Evolutionary conservation across 805 yeast species (phyloP), one percentile per base, ranked within the genome.

Genomic region (Lipomyces spencermartinsiae): DNA sequence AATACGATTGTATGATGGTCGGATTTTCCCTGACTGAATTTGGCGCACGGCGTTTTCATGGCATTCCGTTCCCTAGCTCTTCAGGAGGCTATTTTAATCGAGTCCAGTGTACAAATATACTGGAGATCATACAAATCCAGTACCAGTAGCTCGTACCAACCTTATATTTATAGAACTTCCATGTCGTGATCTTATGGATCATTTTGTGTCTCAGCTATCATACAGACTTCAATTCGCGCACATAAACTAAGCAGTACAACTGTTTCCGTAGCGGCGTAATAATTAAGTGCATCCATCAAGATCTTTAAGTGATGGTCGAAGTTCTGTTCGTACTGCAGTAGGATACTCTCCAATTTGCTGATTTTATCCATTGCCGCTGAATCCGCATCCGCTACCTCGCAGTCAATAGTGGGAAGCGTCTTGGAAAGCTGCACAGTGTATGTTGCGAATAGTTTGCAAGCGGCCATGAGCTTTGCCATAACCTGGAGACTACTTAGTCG

Each of bases 341-440:
- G 62, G 7, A 74, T 66, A 4, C 68, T 62, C 33, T 75, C 75
- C 62, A 80, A 74, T 65, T 55, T 74, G 60, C 49, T 76, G 75
- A 61, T 67, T 69, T 58, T 71, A 61, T 31, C 67, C n/a, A 62
- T 62, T 2, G 60, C 76, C 65, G 74, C 80, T 76, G 74, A 77
- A 16, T 73, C 78, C 4, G 76, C 76, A 65, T 83, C 84, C 34
- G 19, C 89, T 1, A 60, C 39, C 31, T 61, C 73, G 60, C 19
- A 59, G 57, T 37, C 84, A 71, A 87, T 77, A 63, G 84, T 68
- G 37, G 88, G 82, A 67, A 88, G 76, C 4, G 86, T 83, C 73
- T 85, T 86, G 71, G 89, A 82, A 69, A 87, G 77, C 86, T 70
- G 81, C 82, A 19, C 84, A 77, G 37, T 86, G 80, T 59, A 85